Evolutionary conservation across 83 land plant genomes (phyloP), one percentile per base, ranked within the genome.

Genomic region (Diphasiastrum complanatum): DNA sequence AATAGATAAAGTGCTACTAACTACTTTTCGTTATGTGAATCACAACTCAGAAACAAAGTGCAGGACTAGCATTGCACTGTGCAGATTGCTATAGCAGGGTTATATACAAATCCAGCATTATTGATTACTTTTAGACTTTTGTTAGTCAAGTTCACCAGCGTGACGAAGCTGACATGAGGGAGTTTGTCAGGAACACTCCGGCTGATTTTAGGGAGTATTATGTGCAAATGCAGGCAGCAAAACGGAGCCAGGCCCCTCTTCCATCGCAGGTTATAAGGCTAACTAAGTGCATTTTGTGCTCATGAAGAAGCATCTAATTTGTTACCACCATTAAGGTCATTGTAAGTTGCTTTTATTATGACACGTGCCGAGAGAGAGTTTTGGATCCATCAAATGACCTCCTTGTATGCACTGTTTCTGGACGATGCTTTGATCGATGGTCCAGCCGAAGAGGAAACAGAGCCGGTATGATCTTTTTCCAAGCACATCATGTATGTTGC

Each of bases 171-270:
- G 98, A 92, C 68, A 77, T 89, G 96, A 50, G 61, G 40, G 88
- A 85, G 51, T 83, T 82, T 61, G 84, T 79, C 12, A 65, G 88
- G 55, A 83, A 81, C 49, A 81, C 95, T 12, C 83, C 85, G 40
- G 28, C 73, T 23, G 96, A 92, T 55, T 88, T 88, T 57, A 80
- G 81, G 49, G 96, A 92, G 73, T 92, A 85, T 47, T 92, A 89
- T 68, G 79, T 92, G 27, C 98, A 92, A 69, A 92, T 92, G 98
- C 91, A 92, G 43, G 85, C 77, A 24, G 96, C 98, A n/a, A 92
- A 88, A 64, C 77, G 96, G 60, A 92, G 96, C 64, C 96, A 92
- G 65, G 77, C 84, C 45, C 98, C 96, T 47, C 73, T 78, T 65
- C 82, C 79, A 63, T 83, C 98, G 51, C 96, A 88, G 83, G 95